phyloP scores from a whole-genome alignment of 139 green algal species.

The Chlorella sp. region DNA sequence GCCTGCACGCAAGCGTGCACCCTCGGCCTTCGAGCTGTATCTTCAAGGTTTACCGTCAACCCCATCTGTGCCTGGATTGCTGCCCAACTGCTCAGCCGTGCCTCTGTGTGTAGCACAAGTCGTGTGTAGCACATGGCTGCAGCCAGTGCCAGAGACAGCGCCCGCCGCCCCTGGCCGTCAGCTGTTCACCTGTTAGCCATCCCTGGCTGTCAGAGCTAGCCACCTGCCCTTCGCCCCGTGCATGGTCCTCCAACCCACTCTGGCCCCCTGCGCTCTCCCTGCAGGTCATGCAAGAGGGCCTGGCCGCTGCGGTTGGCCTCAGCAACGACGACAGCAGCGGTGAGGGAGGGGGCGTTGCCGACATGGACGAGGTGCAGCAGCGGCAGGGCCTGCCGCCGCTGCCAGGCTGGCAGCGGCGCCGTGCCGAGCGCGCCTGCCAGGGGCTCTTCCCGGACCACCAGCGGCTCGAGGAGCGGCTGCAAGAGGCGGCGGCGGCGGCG shows the following conservation, averaged over 20 bases:
- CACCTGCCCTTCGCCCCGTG: too few relatives aligned
- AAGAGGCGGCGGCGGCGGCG: slow-evolving; percentile 20
- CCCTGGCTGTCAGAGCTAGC: too few relatives aligned
- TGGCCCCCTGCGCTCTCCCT: background rate
- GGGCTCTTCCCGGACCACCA: background rate
- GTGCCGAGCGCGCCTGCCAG: background rate
- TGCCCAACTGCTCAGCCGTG: too few relatives aligned
- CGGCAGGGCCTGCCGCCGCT: slow-evolving; percentile 10
- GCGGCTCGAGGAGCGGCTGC: background rate
- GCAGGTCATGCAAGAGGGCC: slow-evolving; percentile 26
- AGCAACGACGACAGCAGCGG: background rate
- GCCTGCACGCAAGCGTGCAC: too few relatives aligned
- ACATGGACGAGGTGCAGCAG: background rate
- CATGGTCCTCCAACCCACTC: too few relatives aligned
- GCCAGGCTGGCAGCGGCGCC: background rate
- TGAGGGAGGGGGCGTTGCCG: background rate
- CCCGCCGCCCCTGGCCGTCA: too few relatives aligned
- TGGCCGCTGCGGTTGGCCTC: background rate
- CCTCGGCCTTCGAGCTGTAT: too few relatives aligned
- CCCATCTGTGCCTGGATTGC: too few relatives aligned
- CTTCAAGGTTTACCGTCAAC: too few relatives aligned
- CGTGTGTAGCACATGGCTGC: too few relatives aligned
- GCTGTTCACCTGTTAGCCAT: background rate
- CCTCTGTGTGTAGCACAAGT: too few relatives aligned
- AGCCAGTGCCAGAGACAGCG: too few relatives aligned